A percentile compares a stretch with the other conserved stretches of the same genome.
phyloP scores from a whole-genome alignment of 345 rosid species.

The Chamaenerion angustifolium region DNA sequence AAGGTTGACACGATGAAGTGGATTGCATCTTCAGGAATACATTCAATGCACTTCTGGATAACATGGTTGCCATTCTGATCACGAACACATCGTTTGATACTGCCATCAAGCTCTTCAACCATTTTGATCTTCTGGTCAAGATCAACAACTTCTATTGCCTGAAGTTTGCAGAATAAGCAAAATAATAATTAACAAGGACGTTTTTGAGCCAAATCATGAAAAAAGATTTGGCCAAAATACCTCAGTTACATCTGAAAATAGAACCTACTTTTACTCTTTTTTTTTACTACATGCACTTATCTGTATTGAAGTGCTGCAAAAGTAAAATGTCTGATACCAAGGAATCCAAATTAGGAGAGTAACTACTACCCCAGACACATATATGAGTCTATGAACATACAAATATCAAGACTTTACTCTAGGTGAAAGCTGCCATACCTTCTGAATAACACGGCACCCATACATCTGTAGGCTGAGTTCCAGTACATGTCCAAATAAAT shows the following conservation, averaged over 20 bases:
- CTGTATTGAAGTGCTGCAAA: no score
- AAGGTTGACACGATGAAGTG: constrained; percentile 35
- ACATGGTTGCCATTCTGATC: constrained; percentile 75
- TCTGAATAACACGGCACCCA: constrained; percentile 61
- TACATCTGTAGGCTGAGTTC: constrained; percentile 58
- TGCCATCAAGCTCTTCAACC: constrained; percentile 54
- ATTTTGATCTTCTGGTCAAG: constrained; percentile 49
- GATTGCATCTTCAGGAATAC: constrained; percentile 44
- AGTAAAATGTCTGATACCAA: no score
- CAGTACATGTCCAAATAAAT: constrained; percentile 38
- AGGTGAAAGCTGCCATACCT: constrained; percentile 17
- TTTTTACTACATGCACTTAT: no score
- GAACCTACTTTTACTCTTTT: no score
- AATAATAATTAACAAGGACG: neutral
- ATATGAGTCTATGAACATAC: no score
- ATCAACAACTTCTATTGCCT: constrained; percentile 59
- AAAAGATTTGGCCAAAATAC: no score
- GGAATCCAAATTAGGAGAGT: no score
- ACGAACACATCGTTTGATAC: constrained; percentile 49
- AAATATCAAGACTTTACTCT: neutral
- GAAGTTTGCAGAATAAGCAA: constrained; percentile 1
- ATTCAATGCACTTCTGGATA: constrained; percentile 58
- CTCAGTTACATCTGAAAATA: no score
- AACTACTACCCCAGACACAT: no score
- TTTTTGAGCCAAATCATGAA: neutral